Percentiles rank a stretch among this genome's conserved stretches.
Conservation (phyloP, 129 eudicot genomes). For the Helichrysum umbraculigerum region DNA sequence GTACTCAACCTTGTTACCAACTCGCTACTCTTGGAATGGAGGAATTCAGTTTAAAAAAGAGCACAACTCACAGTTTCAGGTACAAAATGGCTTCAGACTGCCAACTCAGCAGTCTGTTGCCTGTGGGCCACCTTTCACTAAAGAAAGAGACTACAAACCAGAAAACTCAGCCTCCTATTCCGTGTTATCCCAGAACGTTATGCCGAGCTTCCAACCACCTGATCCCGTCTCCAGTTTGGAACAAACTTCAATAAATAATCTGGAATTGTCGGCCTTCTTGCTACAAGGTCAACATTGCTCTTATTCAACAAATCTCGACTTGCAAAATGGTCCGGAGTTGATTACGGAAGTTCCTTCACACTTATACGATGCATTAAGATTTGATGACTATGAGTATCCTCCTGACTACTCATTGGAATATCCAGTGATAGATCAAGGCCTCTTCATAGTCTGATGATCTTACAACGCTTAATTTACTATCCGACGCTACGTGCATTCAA, state of each 20-base stretch:
- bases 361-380: slow-evolving; percentile 50
- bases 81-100: slow-evolving; percentile 37
- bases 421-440: slow-evolving; percentile 75
- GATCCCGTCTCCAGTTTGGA: slow-evolving; percentile 40
- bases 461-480: slow-evolving; percentile 2
- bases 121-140: slow-evolving; percentile 41
- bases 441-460: slow-evolving; percentile 61
- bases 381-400: slow-evolving; percentile 57
- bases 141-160: slow-evolving; percentile 38
- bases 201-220: slow-evolving; percentile 37
- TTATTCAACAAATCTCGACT: slow-evolving; percentile 36
- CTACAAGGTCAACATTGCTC: slow-evolving; percentile 47
- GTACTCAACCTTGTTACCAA: slow-evolving; percentile 36
- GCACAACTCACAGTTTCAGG: slow-evolving; percentile 37
- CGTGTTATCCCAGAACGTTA: background rate
- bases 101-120: slow-evolving; percentile 33
- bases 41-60: slow-evolving; percentile 54
- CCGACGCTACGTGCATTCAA: background rate
- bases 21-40: slow-evolving; percentile 49
- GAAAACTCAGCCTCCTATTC: slow-evolving; percentile 19
- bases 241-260: slow-evolving; percentile 35
- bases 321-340: slow-evolving; percentile 43
- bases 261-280: slow-evolving; percentile 43
- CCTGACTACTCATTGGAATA: slow-evolving; percentile 56
- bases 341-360: slow-evolving; percentile 35